These are phyloP conservation scores for Hirsutella rhossiliensis DNA, from an alignment of 2,329 filamentous ascomycete genomes.

Conservation along the genomic window DNA sequence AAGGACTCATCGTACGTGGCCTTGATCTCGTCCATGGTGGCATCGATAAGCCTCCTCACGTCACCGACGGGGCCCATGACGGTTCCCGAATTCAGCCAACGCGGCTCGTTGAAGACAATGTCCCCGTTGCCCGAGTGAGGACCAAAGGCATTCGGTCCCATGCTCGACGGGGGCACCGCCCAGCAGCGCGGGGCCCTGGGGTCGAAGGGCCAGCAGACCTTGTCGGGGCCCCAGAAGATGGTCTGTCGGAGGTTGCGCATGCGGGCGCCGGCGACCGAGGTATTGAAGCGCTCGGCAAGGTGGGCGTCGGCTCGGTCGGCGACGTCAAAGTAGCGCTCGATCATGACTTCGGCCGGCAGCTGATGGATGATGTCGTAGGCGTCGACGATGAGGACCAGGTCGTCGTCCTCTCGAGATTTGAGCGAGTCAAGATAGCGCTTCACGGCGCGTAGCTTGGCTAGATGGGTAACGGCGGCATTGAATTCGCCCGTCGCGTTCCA, in stretches of 20 bases:
- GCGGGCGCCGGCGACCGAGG: constrained; percentile 17
- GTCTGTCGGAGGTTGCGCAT: constrained; percentile 21
- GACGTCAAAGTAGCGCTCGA: constrained; percentile 47
- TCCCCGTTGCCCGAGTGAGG: constrained; percentile 19
- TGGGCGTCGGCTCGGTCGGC: constrained; percentile 39
- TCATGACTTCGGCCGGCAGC: constrained; percentile 48
- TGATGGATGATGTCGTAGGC: constrained; percentile 55
- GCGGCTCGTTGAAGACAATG: constrained; percentile 18
- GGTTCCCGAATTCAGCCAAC: constrained; percentile 34
- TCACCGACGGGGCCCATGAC: constrained; percentile 26
- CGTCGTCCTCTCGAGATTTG: constrained; percentile 27
- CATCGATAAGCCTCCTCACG: constrained; percentile 13
- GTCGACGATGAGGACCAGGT: constrained; percentile 52
- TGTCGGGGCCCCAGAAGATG: constrained; percentile 32
- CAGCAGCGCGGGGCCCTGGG: constrained; percentile 24
- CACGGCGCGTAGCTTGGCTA: constrained; percentile 26
- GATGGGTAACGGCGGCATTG: constrained; percentile 21
- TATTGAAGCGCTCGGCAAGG: constrained; percentile 36
- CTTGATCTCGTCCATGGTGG: constrained; percentile 16
- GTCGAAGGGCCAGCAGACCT: constrained; percentile 29
- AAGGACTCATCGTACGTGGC: constrained; percentile 19
- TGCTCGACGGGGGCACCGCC: constrained; percentile 22
- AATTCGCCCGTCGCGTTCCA: constrained; percentile 23
- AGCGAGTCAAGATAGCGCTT: constrained; percentile 20
- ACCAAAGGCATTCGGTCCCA: constrained; percentile 21